Base-by-base conservation (phyloP, 345 rosid genomes). In the Linum lewisii region DNA sequence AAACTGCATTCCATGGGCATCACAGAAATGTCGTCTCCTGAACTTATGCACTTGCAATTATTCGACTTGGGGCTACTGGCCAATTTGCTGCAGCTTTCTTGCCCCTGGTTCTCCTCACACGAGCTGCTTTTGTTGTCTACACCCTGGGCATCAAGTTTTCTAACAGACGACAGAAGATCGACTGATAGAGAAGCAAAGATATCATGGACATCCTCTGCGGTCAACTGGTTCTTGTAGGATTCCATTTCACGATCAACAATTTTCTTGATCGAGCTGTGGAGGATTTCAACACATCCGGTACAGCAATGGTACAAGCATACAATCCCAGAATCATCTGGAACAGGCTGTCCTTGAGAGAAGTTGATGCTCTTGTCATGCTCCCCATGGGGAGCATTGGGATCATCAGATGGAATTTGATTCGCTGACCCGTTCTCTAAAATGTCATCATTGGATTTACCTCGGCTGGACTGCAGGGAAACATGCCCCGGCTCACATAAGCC, bases 291-390 rank as follows among this genome's bases (percentile, higher is more conserved):
- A 69, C 99, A 93, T 53, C 65, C 68, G 44, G 79, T 63, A 72
- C 99, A 93, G 74, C 91, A 85, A 38, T 34, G 78, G 67, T 88
- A 93, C 18, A 72, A 54, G 70, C 97, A 93, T 26, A 66, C 59
- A 24, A 70, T 38, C 37, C 59, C 72, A 56, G 77, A 66, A 45
- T 69, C 83, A 61, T 71, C 66, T 20, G 70, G 58, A 60, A 56
- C 15, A 21, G 60, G 59, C 68, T 72, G 61, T 47, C 58, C 56
- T 22, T 71, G 51, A 59, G 66, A 60, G 38, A 63, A 21, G 61
- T 42, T 55, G 15, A 19, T 49, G 20, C 65, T 65, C 45, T 60
- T 75, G 47, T 24, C 45, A 49, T 63, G 56, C 22, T 61, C 73
- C 38, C 38, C 58, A 55, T 58, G 42, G 42, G 64, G 52, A 19